Evolutionary conservation across 441 rosid genomes (phyloP).

Genomic region (Sinapis alba): DNA sequence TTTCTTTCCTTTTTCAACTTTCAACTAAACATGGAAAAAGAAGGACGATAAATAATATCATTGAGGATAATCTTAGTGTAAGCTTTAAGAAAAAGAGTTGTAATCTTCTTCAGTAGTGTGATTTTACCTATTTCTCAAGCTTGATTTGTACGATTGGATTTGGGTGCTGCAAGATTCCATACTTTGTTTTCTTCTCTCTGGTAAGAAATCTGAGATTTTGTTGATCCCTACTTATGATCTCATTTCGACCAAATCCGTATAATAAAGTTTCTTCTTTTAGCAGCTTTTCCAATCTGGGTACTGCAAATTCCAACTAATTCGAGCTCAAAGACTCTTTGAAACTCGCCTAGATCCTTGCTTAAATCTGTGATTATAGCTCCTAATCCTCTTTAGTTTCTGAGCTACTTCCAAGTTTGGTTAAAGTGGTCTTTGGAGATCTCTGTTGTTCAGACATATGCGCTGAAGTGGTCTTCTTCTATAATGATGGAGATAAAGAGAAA

Average conservation of each 20-base stretch:
- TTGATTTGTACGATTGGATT: background rate
- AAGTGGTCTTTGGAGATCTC: too few species aligned
- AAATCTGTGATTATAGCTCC: background rate
- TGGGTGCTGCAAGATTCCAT: background rate
- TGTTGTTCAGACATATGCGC: constrained; percentile 2
- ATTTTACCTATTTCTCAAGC: background rate
- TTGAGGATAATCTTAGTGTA: background rate
- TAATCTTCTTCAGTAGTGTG: constrained; percentile 1
- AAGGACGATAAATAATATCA: background rate
- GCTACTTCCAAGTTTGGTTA: constrained; percentile 16
- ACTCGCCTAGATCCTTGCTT: constrained; percentile 21
- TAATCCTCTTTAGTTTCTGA: background rate
- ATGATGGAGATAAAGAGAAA: constrained; percentile 41
- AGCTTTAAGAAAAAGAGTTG: background rate
- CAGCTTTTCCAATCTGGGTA: constrained; percentile 17
- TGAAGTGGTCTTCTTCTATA: background rate
- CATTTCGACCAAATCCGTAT: constrained; percentile 13
- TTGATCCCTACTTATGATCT: background rate
- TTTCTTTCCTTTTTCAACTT: constrained; percentile 20
- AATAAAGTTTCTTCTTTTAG: constrained; percentile 12
- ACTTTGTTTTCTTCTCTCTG: background rate
- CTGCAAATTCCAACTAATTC: constrained; percentile 1
- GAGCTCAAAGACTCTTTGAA: constrained; percentile 26
- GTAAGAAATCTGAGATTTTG: constrained; percentile 31
- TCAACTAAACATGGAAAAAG: constrained; percentile 15